Conservation (phyloP, 768 basidiomycete species). For the Suillus brevipes region DNA sequence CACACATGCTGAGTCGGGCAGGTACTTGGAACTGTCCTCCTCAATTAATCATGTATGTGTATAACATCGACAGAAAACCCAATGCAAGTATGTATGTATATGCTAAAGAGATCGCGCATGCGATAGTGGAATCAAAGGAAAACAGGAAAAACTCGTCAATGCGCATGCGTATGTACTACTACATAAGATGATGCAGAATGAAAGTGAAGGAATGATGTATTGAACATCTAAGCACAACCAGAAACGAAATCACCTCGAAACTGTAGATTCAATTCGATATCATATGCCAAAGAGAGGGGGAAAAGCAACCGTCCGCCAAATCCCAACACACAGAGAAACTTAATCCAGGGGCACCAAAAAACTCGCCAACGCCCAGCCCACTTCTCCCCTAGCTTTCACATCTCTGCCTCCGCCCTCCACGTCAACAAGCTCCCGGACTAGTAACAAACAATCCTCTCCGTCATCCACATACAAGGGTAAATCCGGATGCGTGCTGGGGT, state of each 20-base stretch:
- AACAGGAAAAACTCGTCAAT: neutral
- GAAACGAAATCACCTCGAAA: neutral
- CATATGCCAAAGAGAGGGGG: neutral
- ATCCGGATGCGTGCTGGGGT: conserved; percentile 71
- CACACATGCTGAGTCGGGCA: neutral
- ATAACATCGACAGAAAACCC: neutral
- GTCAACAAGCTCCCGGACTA: conserved; percentile 52
- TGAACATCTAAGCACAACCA: neutral
- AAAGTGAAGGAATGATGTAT: neutral
- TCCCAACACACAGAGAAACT: neutral
- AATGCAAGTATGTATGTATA: neutral
- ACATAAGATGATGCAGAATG: conserved; percentile 1
- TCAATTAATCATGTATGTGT: neutral
- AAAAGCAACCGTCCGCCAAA: neutral
- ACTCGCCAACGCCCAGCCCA: conserved; percentile 84
- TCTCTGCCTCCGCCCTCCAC: conserved; percentile 12
- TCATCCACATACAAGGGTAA: conserved; percentile 81
- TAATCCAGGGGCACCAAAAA: conserved; percentile 65
- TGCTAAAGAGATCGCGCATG: neutral
- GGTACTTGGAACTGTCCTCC: neutral
- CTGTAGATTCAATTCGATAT: neutral
- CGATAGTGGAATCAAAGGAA: neutral
- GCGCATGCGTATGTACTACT: conserved; percentile 2
- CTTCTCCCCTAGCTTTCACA: conserved; percentile 35
- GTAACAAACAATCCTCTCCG: conserved; percentile 70